These are phyloP conservation scores for Kentomonas sorsogonicus DNA, from an alignment of 208 protist species.

Conservation along the genomic window DNA sequence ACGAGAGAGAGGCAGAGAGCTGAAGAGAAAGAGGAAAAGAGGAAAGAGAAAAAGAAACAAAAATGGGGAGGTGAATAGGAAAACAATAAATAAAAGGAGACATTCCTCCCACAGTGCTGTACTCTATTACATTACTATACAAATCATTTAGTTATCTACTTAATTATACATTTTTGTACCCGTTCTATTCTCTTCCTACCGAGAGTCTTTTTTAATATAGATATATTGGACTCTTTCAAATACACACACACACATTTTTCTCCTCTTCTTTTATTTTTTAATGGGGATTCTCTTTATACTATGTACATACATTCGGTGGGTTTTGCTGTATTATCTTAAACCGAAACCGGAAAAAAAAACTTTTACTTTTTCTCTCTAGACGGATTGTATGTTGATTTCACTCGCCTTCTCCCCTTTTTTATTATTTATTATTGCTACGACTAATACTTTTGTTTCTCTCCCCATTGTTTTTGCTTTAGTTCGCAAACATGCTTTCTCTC, in stretches of 20 bases:
- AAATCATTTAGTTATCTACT: too few species aligned
- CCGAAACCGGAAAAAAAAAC: too few species aligned
- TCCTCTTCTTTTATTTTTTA: neutral
- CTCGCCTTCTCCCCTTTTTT: too few species aligned
- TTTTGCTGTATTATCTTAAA: too few species aligned
- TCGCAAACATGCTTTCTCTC: too few species aligned
- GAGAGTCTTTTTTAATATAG: neutral
- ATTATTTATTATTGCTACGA: neutral
- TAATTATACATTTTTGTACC: neutral
- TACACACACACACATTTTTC: neutral
- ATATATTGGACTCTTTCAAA: neutral
- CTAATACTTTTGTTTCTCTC: neutral
- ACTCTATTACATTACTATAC: too few species aligned
- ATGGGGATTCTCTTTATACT: too few species aligned
- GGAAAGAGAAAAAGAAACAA: neutral
- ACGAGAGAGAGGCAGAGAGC: neutral
- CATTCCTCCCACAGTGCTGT: too few species aligned
- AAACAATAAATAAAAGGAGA: neutral
- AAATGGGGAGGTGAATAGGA: neutral
- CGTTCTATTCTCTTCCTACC: neutral
- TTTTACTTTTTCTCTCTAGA: too few species aligned
- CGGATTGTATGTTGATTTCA: too few species aligned
- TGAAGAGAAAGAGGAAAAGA: neutral
- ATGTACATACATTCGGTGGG: too few species aligned
- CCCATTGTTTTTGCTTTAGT: neutral